Percentiles rank a stretch among this genome's conserved stretches.
These are phyloP conservation scores for Halophytophthora batemanensis DNA, from an alignment of 352 stramenopile genomes.

Conservation along the genomic window DNA sequence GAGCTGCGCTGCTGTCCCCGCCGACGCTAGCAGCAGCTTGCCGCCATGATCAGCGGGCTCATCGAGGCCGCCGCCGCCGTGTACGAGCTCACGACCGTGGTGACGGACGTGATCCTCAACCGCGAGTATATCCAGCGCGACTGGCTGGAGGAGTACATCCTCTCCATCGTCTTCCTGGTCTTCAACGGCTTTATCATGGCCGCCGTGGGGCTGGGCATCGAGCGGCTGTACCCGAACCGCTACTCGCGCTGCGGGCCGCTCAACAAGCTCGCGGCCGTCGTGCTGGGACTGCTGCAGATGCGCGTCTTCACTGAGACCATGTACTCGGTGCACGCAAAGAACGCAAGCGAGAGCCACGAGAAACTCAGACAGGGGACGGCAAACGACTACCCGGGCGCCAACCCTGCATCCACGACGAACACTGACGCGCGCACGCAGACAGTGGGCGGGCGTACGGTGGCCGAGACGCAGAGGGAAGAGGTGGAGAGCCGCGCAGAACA, in stretches of 20 bases:
- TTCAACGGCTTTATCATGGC: constrained; percentile 61
- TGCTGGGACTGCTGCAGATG: constrained; percentile 56
- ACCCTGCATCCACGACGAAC: not conserved
- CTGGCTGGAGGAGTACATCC: constrained; percentile 69
- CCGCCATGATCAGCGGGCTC: constrained; percentile 20
- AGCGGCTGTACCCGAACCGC: constrained; percentile 30
- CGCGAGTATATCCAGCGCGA: constrained; percentile 66
- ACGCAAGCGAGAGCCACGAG: constrained; percentile 6
- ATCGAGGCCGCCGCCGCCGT: constrained; percentile 40
- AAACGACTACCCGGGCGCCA: not conserved
- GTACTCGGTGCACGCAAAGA: constrained; percentile 20
- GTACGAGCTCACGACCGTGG: constrained; percentile 66
- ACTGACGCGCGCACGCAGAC: not conserved
- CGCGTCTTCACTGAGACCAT: constrained; percentile 62
- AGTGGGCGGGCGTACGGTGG: constrained; percentile 7
- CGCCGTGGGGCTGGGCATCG: constrained; percentile 52
- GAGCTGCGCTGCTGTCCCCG: not conserved
- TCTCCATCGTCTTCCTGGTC: constrained; percentile 67
- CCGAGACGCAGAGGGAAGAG: constrained; percentile 3
- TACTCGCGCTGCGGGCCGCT: constrained; percentile 26
- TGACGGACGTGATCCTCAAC: constrained; percentile 74
- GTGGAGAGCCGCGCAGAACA: constrained; percentile 2
- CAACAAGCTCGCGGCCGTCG: constrained; percentile 37
- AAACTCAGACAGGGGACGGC: constrained; percentile 1
- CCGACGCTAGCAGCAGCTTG: not conserved